Percentiles rank a stretch among this genome's conserved stretches.
These are phyloP conservation scores for Sisymbrium altissimum DNA, from an alignment of 345 rosid species.

Conservation along the genomic window DNA sequence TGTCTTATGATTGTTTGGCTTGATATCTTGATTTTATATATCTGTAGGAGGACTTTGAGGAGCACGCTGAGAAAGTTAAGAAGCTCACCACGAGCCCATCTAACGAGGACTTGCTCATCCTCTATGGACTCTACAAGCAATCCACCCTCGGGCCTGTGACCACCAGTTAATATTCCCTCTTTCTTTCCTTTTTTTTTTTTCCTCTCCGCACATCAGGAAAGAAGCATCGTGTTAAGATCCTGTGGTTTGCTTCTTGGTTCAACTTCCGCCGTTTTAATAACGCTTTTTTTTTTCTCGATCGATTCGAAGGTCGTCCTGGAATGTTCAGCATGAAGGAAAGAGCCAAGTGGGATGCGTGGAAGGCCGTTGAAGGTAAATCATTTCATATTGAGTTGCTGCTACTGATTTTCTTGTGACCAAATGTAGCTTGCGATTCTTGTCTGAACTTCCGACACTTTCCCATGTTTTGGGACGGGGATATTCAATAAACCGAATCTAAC, in stretches of 20 bases:
- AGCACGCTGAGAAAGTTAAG: slow-evolving; percentile 63
- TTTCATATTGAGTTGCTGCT: background rate
- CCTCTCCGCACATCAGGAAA: background rate
- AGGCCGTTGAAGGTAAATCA: slow-evolving; percentile 75
- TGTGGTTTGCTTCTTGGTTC: background rate
- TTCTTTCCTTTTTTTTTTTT: background rate
- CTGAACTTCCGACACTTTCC: background rate
- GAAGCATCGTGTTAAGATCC: background rate
- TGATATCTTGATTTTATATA: background rate
- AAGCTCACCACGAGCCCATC: slow-evolving; percentile 54
- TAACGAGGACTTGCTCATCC: slow-evolving; percentile 67
- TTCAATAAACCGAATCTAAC: background rate
- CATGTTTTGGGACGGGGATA: too few species aligned
- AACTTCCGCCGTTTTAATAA: background rate
- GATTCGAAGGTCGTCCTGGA: slow-evolving; percentile 76
- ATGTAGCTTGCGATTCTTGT: background rate
- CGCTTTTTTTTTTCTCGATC: background rate
- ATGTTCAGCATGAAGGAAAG: slow-evolving; percentile 73
- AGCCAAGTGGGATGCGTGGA: slow-evolving; percentile 99
- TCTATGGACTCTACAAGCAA: slow-evolving; percentile 83
- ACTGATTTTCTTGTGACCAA: background rate
- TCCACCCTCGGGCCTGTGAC: slow-evolving; percentile 71
- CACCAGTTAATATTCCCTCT: slow-evolving; percentile 47
- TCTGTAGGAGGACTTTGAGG: slow-evolving; percentile 76
- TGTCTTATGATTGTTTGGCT: background rate